A percentile compares a stretch with the other conserved stretches of the same genome.
Evolutionary conservation across 441 rosid genomes (phyloP).

Genomic region (Erodium trifolium): DNA sequence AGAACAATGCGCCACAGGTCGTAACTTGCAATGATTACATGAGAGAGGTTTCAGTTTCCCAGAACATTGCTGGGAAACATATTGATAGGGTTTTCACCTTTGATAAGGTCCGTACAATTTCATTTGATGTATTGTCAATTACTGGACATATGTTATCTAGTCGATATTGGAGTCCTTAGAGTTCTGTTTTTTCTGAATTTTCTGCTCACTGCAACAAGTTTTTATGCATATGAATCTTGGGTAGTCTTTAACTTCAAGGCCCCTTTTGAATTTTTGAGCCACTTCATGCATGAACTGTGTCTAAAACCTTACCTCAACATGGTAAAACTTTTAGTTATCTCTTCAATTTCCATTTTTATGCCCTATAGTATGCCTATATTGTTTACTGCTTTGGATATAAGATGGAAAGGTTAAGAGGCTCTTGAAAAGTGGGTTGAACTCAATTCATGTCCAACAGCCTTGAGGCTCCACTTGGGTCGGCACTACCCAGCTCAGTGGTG

Average conservation of each 20-base stretch:
- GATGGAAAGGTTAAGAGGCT: not conserved
- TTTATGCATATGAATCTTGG: not conserved
- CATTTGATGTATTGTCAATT: not conserved
- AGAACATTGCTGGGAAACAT: conserved; percentile 89
- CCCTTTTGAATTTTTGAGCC: not conserved
- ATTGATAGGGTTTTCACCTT: conserved; percentile 28
- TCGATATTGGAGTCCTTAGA: not conserved
- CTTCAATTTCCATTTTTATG: not conserved
- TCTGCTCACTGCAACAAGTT: not conserved
- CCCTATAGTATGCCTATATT: not conserved
- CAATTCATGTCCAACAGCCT: not conserved
- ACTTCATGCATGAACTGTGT: not conserved
- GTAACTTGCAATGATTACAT: conserved; percentile 77
- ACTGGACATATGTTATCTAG: not conserved
- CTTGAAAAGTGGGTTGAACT: not conserved
- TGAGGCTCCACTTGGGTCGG: not conserved
- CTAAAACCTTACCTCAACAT: not conserved
- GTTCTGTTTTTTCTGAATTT: not conserved
- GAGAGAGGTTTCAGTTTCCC: conserved; percentile 76
- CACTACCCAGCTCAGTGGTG: no score
- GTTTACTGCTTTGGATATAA: not conserved
- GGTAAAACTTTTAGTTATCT: not conserved
- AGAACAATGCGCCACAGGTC: conserved; percentile 68
- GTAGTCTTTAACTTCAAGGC: not conserved
- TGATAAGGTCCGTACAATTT: conserved; percentile 55